Conservation (phyloP, 441 rosid genomes). For the Brassica balearica region DNA sequence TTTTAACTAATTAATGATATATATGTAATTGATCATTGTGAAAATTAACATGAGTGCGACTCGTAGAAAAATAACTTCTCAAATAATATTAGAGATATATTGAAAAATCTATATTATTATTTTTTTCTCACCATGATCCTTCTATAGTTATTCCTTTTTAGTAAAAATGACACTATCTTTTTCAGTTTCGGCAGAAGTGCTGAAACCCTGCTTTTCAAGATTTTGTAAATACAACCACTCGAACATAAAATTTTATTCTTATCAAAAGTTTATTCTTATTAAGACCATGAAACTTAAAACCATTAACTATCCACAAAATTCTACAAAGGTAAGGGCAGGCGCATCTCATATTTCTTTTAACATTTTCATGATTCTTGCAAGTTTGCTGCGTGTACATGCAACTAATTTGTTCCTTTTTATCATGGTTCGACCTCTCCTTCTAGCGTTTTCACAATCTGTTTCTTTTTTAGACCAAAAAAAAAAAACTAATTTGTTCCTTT, state of each 20-base stretch:
- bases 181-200: background rate
- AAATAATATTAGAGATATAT: too few species aligned
- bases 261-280: constrained; percentile 14
- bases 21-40: too few species aligned
- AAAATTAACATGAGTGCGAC: too few species aligned
- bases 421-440: too few species aligned
- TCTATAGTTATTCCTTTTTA: background rate
- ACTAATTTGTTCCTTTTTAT: background rate
- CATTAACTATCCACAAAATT: constrained; percentile 1
- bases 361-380: constrained; percentile 12
- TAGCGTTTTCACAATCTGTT: too few species aligned
- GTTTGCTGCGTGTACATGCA: constrained; percentile 31
- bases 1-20: too few species aligned
- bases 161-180: background rate
- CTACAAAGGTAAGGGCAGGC: background rate
- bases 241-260: constrained; percentile 6
- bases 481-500: background rate
- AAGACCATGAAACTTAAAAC: constrained; percentile 8
- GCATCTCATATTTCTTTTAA: constrained; percentile 6
- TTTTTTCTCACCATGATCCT: too few species aligned
- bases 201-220: background rate
- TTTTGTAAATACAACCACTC: constrained; percentile 13
- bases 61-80: too few species aligned
- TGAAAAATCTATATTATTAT: too few species aligned
- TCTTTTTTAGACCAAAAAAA: too few species aligned